A percentile compares a stretch with the other conserved stretches of the same genome.
phyloP scores from a whole-genome alignment of 1,139 yeast genomes.

The Hyphopichia wangnamkhiaoensis region DNA sequence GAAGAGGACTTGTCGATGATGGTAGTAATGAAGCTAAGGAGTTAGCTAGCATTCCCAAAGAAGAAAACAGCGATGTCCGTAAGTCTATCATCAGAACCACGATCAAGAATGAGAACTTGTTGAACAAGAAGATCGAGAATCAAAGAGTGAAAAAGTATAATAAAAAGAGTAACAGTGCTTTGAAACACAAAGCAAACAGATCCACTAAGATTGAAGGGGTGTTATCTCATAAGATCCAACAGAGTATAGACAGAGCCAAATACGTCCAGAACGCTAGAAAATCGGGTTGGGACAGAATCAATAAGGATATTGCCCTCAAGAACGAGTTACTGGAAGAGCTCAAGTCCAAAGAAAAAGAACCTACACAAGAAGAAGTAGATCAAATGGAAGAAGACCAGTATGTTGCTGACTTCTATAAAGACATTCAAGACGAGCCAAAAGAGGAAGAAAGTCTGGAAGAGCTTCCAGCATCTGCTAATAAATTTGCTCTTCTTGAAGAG shows the following conservation, averaged over 20 bases:
- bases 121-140: slow-evolving; percentile 55
- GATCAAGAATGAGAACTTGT: slow-evolving; percentile 63
- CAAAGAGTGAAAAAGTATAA: slow-evolving; percentile 36
- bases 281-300: slow-evolving; percentile 72
- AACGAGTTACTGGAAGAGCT: slow-evolving; percentile 12
- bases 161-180: slow-evolving; percentile 34
- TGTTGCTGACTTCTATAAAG: slow-evolving; percentile 34
- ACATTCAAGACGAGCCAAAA: slow-evolving; percentile 18
- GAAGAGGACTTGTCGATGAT: slow-evolving; percentile 54
- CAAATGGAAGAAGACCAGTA: slow-evolving; percentile 37
- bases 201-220: slow-evolving; percentile 57
- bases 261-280: slow-evolving; percentile 63
- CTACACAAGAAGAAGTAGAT: slow-evolving; percentile 23
- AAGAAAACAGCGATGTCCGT: slow-evolving; percentile 57
- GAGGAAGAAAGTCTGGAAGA: slow-evolving; percentile 15
- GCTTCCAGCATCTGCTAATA: slow-evolving; percentile 27
- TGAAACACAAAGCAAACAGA: slow-evolving; percentile 46
- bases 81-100: slow-evolving; percentile 69
- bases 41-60: slow-evolving; percentile 54
- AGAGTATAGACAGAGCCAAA: slow-evolving; percentile 63
- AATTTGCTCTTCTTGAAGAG: slow-evolving; percentile 51
- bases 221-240: slow-evolving; percentile 60
- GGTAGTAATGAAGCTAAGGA: slow-evolving; percentile 46
- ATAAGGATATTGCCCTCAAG: slow-evolving; percentile 43
- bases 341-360: slow-evolving; percentile 7